Evolutionary conservation across 179 eudicot genomes (phyloP).

Genomic region (Pouteria campechiana): DNA sequence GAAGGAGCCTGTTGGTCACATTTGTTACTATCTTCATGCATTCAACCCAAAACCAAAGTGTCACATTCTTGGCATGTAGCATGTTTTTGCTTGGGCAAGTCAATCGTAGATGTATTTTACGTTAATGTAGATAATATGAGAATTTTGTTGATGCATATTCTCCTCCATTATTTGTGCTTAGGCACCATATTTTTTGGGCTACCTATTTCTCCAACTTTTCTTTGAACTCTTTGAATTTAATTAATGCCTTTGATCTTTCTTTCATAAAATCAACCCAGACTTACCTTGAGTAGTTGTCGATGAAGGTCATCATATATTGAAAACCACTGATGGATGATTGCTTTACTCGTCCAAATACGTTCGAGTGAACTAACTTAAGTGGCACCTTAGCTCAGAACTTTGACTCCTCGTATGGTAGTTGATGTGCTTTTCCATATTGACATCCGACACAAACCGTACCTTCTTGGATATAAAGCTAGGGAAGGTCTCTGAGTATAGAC

Average conservation of each 20-base stretch:
- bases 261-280: neutral
- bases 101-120: too few relatives aligned
- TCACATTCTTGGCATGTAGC: too few relatives aligned
- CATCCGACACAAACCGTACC: neutral
- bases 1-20: neutral
- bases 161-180: neutral
- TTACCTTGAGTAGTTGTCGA: constrained; percentile 8
- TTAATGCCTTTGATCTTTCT: neutral
- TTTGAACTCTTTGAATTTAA: neutral
- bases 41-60: too few relatives aligned
- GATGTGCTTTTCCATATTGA: neutral
- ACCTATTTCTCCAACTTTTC: neutral
- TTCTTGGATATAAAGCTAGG: neutral
- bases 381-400: neutral
- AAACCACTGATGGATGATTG: neutral
- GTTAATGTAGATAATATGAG: too few relatives aligned
- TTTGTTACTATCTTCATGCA: neutral
- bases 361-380: neutral
- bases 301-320: constrained; percentile 1
- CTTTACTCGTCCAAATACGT: neutral
- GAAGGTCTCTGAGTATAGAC: neutral
- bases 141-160: neutral
- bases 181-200: too few relatives aligned
- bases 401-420: constrained; percentile 3
- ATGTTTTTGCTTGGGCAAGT: too few relatives aligned